Evolutionary conservation across 2,329 filamentous ascomycete genomes (phyloP), one percentile per base, ranked within the genome.

Genomic region (Cyanodermella asteris): DNA sequence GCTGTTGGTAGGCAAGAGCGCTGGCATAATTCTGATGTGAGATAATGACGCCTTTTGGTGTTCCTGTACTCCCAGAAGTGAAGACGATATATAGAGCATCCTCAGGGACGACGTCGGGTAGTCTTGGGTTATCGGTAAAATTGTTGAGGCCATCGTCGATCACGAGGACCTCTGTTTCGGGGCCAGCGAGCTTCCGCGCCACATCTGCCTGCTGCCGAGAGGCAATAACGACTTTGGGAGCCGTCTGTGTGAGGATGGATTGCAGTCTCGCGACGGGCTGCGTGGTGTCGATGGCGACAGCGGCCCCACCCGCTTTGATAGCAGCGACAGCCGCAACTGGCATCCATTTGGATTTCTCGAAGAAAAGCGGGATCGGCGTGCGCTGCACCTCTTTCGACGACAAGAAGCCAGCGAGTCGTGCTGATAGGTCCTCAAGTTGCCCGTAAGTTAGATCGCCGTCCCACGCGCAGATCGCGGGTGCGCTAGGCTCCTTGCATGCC

Each of bases 231-330:
- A 34, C 18, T 15, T 17, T 11, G n/a, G n/a, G n/a, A n/a, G n/a
- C n/a, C n/a, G n/a, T n/a, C n/a, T n/a, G n/a, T n/a, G n/a, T n/a
- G n/a, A n/a, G n/a, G n/a, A n/a, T n/a, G n/a, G n/a, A n/a, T n/a
- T n/a, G n/a, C n/a, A n/a, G n/a, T 16, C 41, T 37, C 1, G 28
- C 34, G 9, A 31, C 25, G 1, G 47, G 46, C 17, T 47, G 42
- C 28, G 38, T 45, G 3, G 45, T 42, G 34, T 50, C 46, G n/a
- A 50, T 31, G n/a, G 47, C 44, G 29, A 50, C 44, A 28, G 44
- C 49, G 12, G 40, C 36, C 29, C 39, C 44, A 1, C 44, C 44
- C 29, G 41, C 32, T 30, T 47, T 47, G 15, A 47, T 29, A 11
- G 46, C 40, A 7, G 44, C 44, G 27, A 46, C 32, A 16, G 43